Evolutionary conservation across 768 basidiomycete species (phyloP), one percentile per base, ranked within the genome.

Genomic region (Mycena kentingensis): DNA sequence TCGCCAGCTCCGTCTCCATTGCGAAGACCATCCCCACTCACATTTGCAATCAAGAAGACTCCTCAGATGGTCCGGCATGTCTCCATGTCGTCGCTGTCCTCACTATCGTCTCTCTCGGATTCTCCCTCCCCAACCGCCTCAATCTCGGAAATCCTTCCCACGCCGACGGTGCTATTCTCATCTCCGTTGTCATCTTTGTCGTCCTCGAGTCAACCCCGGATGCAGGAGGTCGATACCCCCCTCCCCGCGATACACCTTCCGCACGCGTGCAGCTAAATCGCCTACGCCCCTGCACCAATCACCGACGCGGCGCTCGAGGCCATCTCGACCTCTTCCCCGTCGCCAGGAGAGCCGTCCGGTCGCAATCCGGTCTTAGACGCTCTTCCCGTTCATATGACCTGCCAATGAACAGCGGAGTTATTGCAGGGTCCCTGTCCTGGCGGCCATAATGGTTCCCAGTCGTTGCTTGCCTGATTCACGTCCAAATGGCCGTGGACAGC

Each of bases 291-390:
- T 27, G 21, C 41, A 26, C 11, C 22, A 22, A 25, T 13, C 41
- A 19, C 41, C 41, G 6, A n/a, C 41, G 12, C 11, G 41, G 22
- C 41, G 41, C 19, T 26, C 41, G 5, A 42, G 25, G 26, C 41
- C 37, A 15, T 21, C 5, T 25, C 41, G 41, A 26, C 41, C 41
- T 7, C 19, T 18, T 10, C 36, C 36, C 6, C 19, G 11, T 26
- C 41, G 41, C 18, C 41, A 42, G 25, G 41, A 22, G 24, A 42
- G 41, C 21, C 26, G 22, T n/a, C 12, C 41, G 22, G 22, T 42
- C 41, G 41, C 22, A 42, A 42, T 42, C 22, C 41, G 41, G 53
- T 61, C 24, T 58, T n/a, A n/a, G n/a, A n/a, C n/a, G n/a, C n/a
- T n/a, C n/a, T n/a, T n/a, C n/a, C n/a, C n/a, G n/a, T n/a, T n/a